phyloP scores from a whole-genome alignment of 2,329 filamentous ascomycete genomes.

The Aspergillus tubingensis region DNA sequence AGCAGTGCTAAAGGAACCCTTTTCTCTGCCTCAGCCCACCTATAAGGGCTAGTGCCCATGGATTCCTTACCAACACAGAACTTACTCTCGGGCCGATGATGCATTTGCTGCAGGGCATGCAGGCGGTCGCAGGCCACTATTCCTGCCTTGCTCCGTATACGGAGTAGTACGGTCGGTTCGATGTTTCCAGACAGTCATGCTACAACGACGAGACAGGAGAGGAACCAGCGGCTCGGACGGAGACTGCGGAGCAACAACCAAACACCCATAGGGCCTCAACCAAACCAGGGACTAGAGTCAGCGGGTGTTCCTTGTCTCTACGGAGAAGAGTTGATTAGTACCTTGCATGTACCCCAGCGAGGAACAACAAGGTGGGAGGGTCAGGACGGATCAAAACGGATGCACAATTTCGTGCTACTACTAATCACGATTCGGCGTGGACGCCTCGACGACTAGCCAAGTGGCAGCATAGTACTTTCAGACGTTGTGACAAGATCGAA shows the following conservation, averaged over 20 bases:
- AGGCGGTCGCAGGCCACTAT: neutral
- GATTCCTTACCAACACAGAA: constrained; percentile 9
- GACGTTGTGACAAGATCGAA: neutral
- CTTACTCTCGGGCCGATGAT: constrained; percentile 23
- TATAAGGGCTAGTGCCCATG: constrained; percentile 8
- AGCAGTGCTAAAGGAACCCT: constrained; percentile 4
- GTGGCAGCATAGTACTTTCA: neutral
- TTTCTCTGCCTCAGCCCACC: constrained; percentile 8
- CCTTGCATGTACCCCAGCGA: neutral
- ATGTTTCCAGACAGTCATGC: neutral
- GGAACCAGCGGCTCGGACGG: neutral
- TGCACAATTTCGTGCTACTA: neutral
- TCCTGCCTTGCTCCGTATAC: neutral
- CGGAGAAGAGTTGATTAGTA: neutral
- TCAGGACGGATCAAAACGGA: neutral
- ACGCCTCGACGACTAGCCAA: neutral
- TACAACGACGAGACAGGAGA: neutral
- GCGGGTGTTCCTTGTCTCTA: neutral
- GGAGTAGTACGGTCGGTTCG: neutral
- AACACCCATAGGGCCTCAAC: neutral
- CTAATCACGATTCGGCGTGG: neutral
- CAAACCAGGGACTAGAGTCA: neutral
- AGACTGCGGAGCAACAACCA: neutral
- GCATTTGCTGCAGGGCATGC: constrained; percentile 21
- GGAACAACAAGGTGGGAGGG: neutral